A percentile compares a stretch with the other conserved stretches of the same genome.
Conservation (phyloP, 768 basidiomycete species). For the Tulasnella sp. region DNA sequence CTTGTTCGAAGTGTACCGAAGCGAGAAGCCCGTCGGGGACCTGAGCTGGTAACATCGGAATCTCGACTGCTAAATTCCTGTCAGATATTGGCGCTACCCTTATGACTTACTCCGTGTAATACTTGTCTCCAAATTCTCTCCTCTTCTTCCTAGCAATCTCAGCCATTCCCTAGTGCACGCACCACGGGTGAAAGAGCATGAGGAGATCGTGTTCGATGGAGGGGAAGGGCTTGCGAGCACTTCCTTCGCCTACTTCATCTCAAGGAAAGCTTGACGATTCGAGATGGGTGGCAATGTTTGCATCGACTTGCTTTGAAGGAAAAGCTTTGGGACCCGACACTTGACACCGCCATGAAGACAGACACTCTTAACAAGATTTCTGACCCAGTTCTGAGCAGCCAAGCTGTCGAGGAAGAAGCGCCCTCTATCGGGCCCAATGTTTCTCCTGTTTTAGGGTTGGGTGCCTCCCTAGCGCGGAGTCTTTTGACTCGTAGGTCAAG, state of each 20-base stretch:
- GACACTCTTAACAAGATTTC: neutral
- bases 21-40: constrained; percentile 3
- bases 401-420: neutral
- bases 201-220: constrained; percentile 12
- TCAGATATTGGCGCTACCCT: neutral
- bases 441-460: neutral
- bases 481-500: neutral
- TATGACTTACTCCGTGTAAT: neutral
- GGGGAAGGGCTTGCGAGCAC: constrained; percentile 3
- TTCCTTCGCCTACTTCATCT: neutral
- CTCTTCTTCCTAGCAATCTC: neutral
- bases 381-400: neutral
- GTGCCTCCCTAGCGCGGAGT: neutral
- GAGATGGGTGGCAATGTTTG: constrained; percentile 2
- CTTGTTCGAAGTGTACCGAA: no score
- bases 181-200: neutral
- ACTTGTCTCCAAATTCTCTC: neutral
- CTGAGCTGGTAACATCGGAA: neutral
- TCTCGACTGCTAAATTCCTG: neutral
- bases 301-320: constrained; percentile 4
- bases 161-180: neutral
- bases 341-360: neutral
- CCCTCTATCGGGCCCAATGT: neutral
- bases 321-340: constrained; percentile 2
- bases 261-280: constrained; percentile 3